phyloP scores from a whole-genome alignment of 192 early-diverging fungal species.

The Gigaspora rosea region DNA sequence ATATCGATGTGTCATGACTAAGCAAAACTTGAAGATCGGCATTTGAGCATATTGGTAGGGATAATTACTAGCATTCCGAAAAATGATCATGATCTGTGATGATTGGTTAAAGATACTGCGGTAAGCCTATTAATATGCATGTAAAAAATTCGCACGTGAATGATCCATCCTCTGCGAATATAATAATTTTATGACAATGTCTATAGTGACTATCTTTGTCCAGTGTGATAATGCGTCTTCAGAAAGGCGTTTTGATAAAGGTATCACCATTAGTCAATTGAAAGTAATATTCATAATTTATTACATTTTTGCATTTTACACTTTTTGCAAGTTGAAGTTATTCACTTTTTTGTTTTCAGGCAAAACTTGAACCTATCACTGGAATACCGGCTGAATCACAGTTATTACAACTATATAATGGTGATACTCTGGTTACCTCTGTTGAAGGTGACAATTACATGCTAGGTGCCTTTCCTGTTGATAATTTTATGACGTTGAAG shows the following conservation, averaged over 20 bases:
- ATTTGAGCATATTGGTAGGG: too few relatives aligned
- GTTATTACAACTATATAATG: conserved; percentile 61
- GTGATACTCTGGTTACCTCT: conserved; percentile 48
- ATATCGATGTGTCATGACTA: too few relatives aligned
- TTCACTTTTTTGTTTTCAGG: conserved; percentile 37
- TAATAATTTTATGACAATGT: conserved; percentile 38
- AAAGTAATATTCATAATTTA: conserved; percentile 57
- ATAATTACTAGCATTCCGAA: too few relatives aligned
- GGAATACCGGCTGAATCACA: conserved; percentile 78
- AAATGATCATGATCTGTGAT: too few relatives aligned
- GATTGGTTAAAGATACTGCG: too few relatives aligned
- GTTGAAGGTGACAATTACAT: conserved; percentile 62
- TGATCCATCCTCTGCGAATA: too few relatives aligned
- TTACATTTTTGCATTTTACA: conserved; percentile 30
- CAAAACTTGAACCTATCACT: conserved; percentile 88
- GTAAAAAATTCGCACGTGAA: too few relatives aligned
- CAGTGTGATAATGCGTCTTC: conserved; percentile 77
- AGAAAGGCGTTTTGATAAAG: conserved; percentile 86
- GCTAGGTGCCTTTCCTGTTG: conserved; percentile 86
- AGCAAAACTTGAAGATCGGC: too few relatives aligned
- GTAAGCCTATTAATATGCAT: too few relatives aligned
- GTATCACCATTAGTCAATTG: conserved; percentile 63
- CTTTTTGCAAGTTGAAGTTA: not conserved
- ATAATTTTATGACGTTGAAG: conserved; percentile 78
- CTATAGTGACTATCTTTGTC: conserved; percentile 91